Evolutionary conservation across 441 rosid genomes (phyloP), one percentile per base, ranked within the genome.

Genomic region (Pelargonium citronellum): DNA sequence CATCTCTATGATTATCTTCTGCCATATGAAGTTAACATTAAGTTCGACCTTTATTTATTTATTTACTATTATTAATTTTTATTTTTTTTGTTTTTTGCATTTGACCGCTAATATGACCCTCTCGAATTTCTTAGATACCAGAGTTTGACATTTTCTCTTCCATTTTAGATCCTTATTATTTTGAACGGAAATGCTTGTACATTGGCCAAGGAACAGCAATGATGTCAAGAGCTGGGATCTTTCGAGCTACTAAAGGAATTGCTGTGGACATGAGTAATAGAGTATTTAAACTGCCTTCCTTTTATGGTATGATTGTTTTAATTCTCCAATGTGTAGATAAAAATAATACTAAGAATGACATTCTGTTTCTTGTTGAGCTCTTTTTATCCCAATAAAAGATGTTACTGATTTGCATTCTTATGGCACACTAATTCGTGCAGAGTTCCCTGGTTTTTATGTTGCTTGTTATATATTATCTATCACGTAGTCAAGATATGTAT

Each of bases 171-270:
- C 95, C 96, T 61, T 84, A 78, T 83, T 81, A 89, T 73, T 71
- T 65, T 69, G 91, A 90, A 77, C 87, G 96, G 76, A 78, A 82
- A 71, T 92, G 92, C 76, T 79, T 94, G 67, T 94, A 89, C 82
- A 86, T 94, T 74, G 97, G 97, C 69, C 94, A 87, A 87, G 99
- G 99, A 77, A 87, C 75, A 67, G 24, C 92, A 71, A 86, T 78
- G 86, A 75, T 91, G 87, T 91, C 99, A 67, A 87, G 97, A 77
- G 91, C 96, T 78, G 96, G 99, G 76, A 84, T 90, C 80, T 94
- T 94, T 73, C 97, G 96, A 64, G 92, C 77, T 78, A 47, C 85
- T 51, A 71, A 83, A 74, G 99, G 99, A 81, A 75, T 91, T 79
- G 95, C 96, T 58, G 91, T 94, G 77, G 91, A 90, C 75, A 87